A percentile compares a stretch with the other conserved stretches of the same genome.
These are phyloP conservation scores for Arbutus unedo DNA, from an alignment of 148 eudicot species.

Conservation along the genomic window DNA sequence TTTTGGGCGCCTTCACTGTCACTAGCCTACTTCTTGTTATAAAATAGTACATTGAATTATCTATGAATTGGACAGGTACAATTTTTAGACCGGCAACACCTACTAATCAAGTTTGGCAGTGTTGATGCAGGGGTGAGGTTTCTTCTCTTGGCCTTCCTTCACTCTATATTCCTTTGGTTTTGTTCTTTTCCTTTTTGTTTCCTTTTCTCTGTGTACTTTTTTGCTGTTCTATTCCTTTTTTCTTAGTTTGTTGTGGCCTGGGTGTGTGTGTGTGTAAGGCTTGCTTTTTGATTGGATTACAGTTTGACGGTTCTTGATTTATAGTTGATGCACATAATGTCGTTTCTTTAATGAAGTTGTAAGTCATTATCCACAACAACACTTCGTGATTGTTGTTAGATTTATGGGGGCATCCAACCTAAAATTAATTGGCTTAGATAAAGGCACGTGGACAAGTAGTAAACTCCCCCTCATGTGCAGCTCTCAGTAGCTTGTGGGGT, in stretches of 20 bases:
- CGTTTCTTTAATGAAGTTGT: neutral
- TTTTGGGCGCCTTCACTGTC: neutral
- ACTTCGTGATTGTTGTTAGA: neutral
- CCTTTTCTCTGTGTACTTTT: neutral
- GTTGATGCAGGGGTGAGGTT: conserved; percentile 89
- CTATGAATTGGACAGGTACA: conserved; percentile 61
- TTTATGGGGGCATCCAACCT: neutral
- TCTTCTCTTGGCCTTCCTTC: conserved; percentile 16
- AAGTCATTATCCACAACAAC: neutral
- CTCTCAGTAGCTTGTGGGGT: no score
- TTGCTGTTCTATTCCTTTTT: neutral
- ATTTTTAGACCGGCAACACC: conserved; percentile 92
- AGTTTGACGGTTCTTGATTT: no score
- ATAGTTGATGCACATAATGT: neutral
- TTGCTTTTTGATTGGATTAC: neutral
- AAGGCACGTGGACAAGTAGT: no score
- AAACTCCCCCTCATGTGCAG: neutral
- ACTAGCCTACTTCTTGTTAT: neutral
- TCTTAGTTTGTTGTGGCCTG: no score
- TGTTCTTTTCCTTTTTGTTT: neutral
- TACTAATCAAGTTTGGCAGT: conserved; percentile 94
- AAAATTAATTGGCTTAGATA: neutral
- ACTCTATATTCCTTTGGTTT: neutral
- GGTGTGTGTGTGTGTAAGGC: neutral
- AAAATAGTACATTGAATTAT: neutral